These are phyloP conservation scores for Trametes polyzona DNA, from an alignment of 1,284 basidiomycete species.

Conservation along the genomic window DNA sequence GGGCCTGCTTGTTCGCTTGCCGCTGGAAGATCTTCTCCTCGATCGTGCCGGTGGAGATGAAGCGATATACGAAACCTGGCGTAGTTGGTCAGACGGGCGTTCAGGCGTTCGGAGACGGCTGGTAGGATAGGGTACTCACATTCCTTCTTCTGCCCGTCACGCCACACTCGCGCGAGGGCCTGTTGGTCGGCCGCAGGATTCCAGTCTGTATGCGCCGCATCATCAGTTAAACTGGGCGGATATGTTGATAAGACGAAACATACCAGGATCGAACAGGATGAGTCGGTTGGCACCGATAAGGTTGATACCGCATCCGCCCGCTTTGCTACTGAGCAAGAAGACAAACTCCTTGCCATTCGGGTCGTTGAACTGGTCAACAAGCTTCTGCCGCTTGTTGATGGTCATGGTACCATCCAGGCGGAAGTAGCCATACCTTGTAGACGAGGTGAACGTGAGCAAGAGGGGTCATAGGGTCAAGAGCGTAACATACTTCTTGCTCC, in stretches of 20 bases:
- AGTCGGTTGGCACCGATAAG: conserved; percentile 96
- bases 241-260: conserved; percentile 17
- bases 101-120: too few species aligned
- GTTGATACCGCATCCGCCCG: conserved; percentile 98
- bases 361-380: conserved; percentile 98
- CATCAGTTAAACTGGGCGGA: not conserved
- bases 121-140: conserved; percentile 55
- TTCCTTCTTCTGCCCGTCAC: conserved; percentile 99
- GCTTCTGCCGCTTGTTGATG: conserved; percentile 94
- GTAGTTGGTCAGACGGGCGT: not conserved
- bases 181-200: conserved; percentile 99
- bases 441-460: too few species aligned
- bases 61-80: conserved; percentile 94
- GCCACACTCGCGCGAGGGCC: conserved; percentile 97
- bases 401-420: conserved; percentile 94
- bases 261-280: conserved; percentile 95
- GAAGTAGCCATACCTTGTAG: conserved; percentile 95
- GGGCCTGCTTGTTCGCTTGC: conserved; percentile 94
- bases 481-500: conserved; percentile 72
- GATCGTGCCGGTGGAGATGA: conserved; percentile 97
- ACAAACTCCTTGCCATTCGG: conserved; percentile 95
- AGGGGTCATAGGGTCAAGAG: too few species aligned
- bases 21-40: conserved; percentile 99
- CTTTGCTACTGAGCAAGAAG: conserved; percentile 95
- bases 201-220: conserved; percentile 86